Evolutionary conservation across 108 stramenopile species (phyloP), one percentile per base, ranked within the genome.

Genomic region (Conticribra guillardii): DNA sequence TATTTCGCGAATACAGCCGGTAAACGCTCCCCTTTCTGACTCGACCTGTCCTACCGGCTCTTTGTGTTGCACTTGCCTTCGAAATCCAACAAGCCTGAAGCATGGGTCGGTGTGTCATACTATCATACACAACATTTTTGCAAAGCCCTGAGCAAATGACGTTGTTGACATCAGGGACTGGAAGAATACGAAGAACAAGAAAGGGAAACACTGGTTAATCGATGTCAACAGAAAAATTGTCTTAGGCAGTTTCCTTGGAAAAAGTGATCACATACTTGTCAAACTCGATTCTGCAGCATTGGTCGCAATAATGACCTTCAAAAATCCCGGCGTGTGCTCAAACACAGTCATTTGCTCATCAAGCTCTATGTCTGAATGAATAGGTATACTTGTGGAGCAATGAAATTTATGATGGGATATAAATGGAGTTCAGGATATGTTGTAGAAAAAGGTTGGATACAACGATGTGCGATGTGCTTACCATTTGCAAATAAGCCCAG

Each of bases 251-350:
- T n/a, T n/a, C n/a, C n/a, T n/a, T n/a, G n/a, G n/a, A n/a, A n/a
- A n/a, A n/a, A n/a, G n/a, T n/a, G n/a, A n/a, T n/a, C n/a, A n/a
- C n/a, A n/a, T n/a, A n/a, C n/a, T 99, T 30, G 99, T 84, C 5
- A 94, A 95, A 27, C 87, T 89, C n/a, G n/a, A n/a, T 73, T 99
- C 99, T 2, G 99, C 99, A 7, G 97, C 96, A 82, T 99, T 99
- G 0, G 99, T 99, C 2, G 97, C 92, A 27, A 99, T 84, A 26
- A 99, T 88, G 45, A 97, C 84, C 68, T 97, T 97, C 24, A 94
- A 81, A 49, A 90, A 88, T 52, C 85, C 85, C 17, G 57, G 52
- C 9, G 55, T 73, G 0, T 93, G 82, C n/a, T 75, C 74, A 55
- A 99, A 99, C 2, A 89, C 96, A 11, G 60, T 70, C 84, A 93